Evolutionary conservation across 2,329 filamentous ascomycete genomes (phyloP).

Genomic region (Falciphora oryzae): DNA sequence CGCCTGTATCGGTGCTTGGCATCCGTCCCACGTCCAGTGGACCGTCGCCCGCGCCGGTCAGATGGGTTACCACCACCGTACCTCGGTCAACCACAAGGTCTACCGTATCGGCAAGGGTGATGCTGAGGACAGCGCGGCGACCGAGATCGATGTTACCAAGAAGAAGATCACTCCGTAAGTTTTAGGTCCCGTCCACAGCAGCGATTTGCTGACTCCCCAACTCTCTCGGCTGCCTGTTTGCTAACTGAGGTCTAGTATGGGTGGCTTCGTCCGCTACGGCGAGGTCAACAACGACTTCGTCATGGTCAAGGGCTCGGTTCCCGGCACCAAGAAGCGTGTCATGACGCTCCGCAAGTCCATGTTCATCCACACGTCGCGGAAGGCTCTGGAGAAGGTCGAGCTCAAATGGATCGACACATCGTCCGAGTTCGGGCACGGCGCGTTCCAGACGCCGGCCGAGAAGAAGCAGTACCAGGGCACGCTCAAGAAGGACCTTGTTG

Average conservation of each 20-base stretch:
- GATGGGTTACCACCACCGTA: slow-evolving; percentile 99
- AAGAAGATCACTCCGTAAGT: slow-evolving; percentile 99
- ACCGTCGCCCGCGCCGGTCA: slow-evolving; percentile 99
- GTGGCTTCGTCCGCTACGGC: slow-evolving; percentile 99
- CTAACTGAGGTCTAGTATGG: slow-evolving; percentile 57
- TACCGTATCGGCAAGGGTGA: slow-evolving; percentile 95
- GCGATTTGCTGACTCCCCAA: neutral
- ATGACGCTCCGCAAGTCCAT: slow-evolving; percentile 99
- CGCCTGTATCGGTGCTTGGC: slow-evolving; percentile 99
- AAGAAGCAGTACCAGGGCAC: slow-evolving; percentile 97
- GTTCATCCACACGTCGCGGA: slow-evolving; percentile 93
- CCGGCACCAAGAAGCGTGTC: slow-evolving; percentile 98
- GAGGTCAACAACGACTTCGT: slow-evolving; percentile 99
- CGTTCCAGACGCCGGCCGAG: slow-evolving; percentile 97
- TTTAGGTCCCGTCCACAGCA: neutral
- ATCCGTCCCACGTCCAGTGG: slow-evolving; percentile 99
- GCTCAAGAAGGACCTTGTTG: slow-evolving; percentile 91
- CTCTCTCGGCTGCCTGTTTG: slow-evolving; percentile 25
- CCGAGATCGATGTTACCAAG: slow-evolving; percentile 95
- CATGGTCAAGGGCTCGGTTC: slow-evolving; percentile 95
- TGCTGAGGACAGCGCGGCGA: slow-evolving; percentile 88
- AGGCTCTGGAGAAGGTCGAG: slow-evolving; percentile 96
- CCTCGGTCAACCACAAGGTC: slow-evolving; percentile 99
- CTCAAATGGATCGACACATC: slow-evolving; percentile 99
- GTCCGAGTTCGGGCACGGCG: slow-evolving; percentile 99